Conservation (phyloP, 2,329 filamentous ascomycete genomes). For the Rhinocladiella similis region DNA sequence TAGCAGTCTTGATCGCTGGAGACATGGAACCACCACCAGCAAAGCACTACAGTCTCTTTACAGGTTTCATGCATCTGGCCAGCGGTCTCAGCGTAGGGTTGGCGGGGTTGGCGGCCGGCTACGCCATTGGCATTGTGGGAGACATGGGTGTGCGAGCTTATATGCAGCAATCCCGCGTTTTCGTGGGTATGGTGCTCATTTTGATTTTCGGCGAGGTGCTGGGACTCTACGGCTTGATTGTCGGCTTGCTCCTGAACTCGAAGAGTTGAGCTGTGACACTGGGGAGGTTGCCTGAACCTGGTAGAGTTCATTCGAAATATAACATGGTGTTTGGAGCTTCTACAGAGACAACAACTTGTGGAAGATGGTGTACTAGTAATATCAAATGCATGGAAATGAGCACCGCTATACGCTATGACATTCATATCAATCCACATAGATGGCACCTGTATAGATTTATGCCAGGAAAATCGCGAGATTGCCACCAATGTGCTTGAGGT, state of each 20-base stretch:
- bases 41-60: constrained; percentile 78
- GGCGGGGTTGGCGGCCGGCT: constrained; percentile 89
- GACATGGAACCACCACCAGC: constrained; percentile 73
- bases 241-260: constrained; percentile 89
- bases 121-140: constrained; percentile 93
- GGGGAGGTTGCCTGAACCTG: neutral
- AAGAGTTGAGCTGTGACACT: constrained; percentile 58
- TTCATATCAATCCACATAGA: neutral
- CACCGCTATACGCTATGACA: neutral
- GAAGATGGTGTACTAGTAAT: neutral
- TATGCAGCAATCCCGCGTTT: constrained; percentile 94
- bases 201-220: constrained; percentile 98
- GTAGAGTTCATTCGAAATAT: neutral
- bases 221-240: constrained; percentile 93
- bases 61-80: constrained; percentile 89
- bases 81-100: constrained; percentile 89
- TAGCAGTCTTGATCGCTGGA: constrained; percentile 91
- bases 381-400: neutral
- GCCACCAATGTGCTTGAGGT: constrained; percentile 88
- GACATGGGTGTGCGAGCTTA: constrained; percentile 90
- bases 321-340: too few species aligned
- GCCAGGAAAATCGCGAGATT: constrained; percentile 76
- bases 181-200: constrained; percentile 98
- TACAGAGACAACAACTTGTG: too few species aligned
- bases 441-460: constrained; percentile 38